phyloP scores from a whole-genome alignment of 345 rosid genomes.

The Camelina neglecta region DNA sequence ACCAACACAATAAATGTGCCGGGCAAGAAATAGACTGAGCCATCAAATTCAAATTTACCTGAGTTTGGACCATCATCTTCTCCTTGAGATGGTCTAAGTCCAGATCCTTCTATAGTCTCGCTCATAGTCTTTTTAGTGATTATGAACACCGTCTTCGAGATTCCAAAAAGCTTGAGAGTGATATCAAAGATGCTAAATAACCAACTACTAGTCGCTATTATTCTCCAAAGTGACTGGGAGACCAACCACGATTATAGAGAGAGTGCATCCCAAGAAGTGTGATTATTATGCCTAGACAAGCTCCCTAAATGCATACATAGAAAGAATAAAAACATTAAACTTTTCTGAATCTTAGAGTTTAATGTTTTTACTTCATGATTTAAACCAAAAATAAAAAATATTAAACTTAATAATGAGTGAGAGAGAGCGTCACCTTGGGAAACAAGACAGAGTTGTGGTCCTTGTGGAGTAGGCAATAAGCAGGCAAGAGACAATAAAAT shows the following conservation, averaged over 20 bases:
- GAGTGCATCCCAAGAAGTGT: conserved; percentile 10
- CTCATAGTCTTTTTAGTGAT: conserved; percentile 53
- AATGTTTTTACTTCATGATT: no score
- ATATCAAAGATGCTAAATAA: conserved; percentile 49
- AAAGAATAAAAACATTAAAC: not conserved
- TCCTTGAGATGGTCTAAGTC: not conserved
- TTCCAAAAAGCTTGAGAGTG: conserved; percentile 48
- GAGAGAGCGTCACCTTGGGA: conserved; percentile 49
- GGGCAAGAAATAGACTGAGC: conserved; percentile 52
- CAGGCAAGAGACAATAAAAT: conserved; percentile 54
- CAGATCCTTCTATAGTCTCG: not conserved
- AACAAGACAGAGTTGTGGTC: conserved; percentile 55
- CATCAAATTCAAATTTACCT: conserved; percentile 50
- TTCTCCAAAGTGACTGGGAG: conserved; percentile 8
- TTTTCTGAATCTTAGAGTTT: no score
- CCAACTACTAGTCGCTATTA: conserved; percentile 42
- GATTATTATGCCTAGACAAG: not conserved
- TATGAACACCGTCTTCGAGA: conserved; percentile 55
- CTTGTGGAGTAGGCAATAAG: conserved; percentile 64
- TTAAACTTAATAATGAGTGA: no score
- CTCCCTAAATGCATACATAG: not conserved
- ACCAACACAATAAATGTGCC: conserved; percentile 57
- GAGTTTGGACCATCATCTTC: not conserved
- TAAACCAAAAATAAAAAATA: no score
- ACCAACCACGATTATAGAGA: conserved; percentile 15